Evolutionary conservation across 805 yeast species (phyloP), one percentile per base, ranked within the genome.

Genomic region (Yarrowia porcina): DNA sequence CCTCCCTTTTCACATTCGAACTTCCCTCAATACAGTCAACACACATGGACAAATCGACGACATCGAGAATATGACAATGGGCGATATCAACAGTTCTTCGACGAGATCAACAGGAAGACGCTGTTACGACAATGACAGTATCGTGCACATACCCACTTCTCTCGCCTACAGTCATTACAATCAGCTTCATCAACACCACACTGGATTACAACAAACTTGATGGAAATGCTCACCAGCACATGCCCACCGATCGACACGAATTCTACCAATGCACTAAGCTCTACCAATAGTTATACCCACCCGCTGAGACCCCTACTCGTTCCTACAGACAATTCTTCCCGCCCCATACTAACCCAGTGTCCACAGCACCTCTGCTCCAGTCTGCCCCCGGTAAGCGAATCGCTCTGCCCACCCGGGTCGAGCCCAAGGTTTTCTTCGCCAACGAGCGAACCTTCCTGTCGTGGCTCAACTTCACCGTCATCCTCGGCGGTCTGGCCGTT

Each of bases 381-480:
- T 35, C 54, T 33, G 63, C 63, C 35, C 63, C 63, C 32, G 86
- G 87, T 65, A 94, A 94, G 77, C 87, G 98, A 78, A 94, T 94
- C 68, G 98, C 99, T 4, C 81, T 94, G 63, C 99, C 99, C 54
- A 96, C 97, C 18, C 83, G 99, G 67, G 97, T 94, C 21, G 99
- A 94, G 77, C 99, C 99, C 68, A 94, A 94, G 77, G 99, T 94
- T 27, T 94, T 96, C 79, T 94, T 94, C 72, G 99, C 99, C 73
- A 94, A 94, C 74, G 99, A 94, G 78, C 89, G 99, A 80, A 94
- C 99, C 1, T 94, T 94, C 73, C 82, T 94, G 65, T 93, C 98
- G 54, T 94, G 99, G 99, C 83, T 94, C 71, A 96, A 96, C 76
- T 94, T 94, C 81, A 94, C 99, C n/a, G 97, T 94, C 65, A 90